Conservation (phyloP, 2,329 filamentous ascomycete species). For the Aspergillus phoenicis region DNA sequence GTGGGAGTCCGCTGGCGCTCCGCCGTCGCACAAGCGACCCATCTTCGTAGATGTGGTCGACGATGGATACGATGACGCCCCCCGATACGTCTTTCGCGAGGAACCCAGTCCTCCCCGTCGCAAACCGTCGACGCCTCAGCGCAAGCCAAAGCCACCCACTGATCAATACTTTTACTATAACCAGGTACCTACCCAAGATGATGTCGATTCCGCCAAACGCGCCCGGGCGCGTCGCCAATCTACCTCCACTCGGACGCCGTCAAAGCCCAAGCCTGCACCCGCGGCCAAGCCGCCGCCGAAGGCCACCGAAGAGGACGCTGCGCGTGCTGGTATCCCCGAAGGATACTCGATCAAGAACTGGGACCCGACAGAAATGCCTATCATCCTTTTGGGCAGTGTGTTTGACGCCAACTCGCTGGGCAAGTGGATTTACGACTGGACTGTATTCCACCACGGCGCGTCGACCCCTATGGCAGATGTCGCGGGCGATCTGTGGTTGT, state of each 20-base stretch:
- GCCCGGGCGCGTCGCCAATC: slow-evolving; percentile 58
- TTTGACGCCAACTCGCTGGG: slow-evolving; percentile 97
- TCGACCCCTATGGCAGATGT: slow-evolving; percentile 83
- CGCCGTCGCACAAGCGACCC: slow-evolving; percentile 52
- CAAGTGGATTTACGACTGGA: slow-evolving; percentile 99
- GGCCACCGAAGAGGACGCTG: slow-evolving; percentile 68
- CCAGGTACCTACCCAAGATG: slow-evolving; percentile 60
- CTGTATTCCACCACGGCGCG: slow-evolving; percentile 83
- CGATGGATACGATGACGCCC: slow-evolving; percentile 56
- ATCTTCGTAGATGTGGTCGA: slow-evolving; percentile 60
- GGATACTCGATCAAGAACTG: slow-evolving; percentile 98
- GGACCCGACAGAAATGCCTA: slow-evolving; percentile 92
- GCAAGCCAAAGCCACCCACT: slow-evolving; percentile 49
- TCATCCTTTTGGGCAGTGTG: slow-evolving; percentile 90
- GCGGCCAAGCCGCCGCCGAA: slow-evolving; percentile 45
- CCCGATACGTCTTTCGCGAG: slow-evolving; percentile 50
- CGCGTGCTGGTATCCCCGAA: slow-evolving; percentile 70
- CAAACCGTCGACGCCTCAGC: slow-evolving; percentile 38
- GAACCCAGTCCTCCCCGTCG: slow-evolving; percentile 37
- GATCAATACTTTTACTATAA: slow-evolving; percentile 55
- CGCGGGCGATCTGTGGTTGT: slow-evolving; percentile 91
- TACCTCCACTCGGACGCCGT: slow-evolving; percentile 51
- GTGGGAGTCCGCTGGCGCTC: slow-evolving; percentile 20
- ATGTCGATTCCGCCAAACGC: slow-evolving; percentile 51
- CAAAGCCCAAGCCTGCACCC: slow-evolving; percentile 43